Evolutionary conservation across 75 land plant species (phyloP), one percentile per base, ranked within the genome.

Genomic region (Adiantum capillusveneris): DNA sequence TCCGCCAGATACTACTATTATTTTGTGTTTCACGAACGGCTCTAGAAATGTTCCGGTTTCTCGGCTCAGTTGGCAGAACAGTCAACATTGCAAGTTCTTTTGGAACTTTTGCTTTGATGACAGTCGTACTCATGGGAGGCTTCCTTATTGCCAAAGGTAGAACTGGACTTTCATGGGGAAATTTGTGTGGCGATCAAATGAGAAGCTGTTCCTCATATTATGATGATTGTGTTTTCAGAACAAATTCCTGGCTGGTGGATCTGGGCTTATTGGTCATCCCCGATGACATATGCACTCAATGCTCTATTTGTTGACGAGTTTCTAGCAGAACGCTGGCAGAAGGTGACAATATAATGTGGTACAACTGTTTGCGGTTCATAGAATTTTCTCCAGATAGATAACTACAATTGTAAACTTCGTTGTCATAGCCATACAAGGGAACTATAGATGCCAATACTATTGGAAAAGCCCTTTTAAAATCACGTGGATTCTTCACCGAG

Each of bases 71-170:
- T 44, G 85, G 81, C 1, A 66, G 96, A 59, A 66, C 56, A 37
- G 72, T 87, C 88, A 66, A 84, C 17, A 64, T 90, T 39, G 79
- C 96, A 25, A 79, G 72, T 60, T 79, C 94, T 28, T 79, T 87
- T 58, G 94, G 86, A 0, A 45, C 85, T 11, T 81, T 71, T 53
- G 24, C 76, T 51, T 36, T 75, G 24, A 1, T 75, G 14, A 28
- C 53, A 30, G 43, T 75, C 17, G 36, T 75, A 1, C 50, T 65
- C 20, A 46, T 75, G 43, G 78, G 78, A 52, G 78, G 78, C 14
- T 75, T 75, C 39, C 24, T 72, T 27, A 25, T 75, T 26, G 56
- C 78, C 5, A 41, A 62, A 65, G 72, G 74, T 71, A 6, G 26
- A 29, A 7, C 24, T 18, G 2, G 17, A 46, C 22, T 6, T 46